Conservation (phyloP, 2,329 filamentous ascomycete species). For the Fusarium sulawesiense region DNA sequence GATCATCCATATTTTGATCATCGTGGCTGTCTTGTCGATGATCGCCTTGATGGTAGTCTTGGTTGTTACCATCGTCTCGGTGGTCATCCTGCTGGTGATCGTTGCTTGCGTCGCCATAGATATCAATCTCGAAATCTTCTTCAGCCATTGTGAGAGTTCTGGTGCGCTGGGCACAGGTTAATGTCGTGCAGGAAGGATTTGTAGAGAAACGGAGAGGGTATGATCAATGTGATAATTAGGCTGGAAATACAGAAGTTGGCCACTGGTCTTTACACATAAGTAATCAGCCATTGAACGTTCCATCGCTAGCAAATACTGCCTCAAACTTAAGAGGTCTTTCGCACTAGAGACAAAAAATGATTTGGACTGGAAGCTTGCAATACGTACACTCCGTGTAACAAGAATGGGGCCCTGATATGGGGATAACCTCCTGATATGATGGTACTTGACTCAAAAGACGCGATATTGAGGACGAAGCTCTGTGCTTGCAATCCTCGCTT, state of each 20-base stretch:
- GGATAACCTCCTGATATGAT: constrained; percentile 37
- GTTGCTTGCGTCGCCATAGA: constrained; percentile 71
- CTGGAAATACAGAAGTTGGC: constrained; percentile 45
- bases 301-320: constrained; percentile 26
- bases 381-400: constrained; percentile 66
- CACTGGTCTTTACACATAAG: constrained; percentile 40
- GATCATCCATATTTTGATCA: constrained; percentile 56
- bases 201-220: constrained; percentile 16
- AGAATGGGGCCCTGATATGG: constrained; percentile 31
- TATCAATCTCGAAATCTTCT: constrained; percentile 78
- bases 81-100: constrained; percentile 57
- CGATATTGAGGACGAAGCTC: constrained; percentile 71
- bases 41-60: constrained; percentile 44
- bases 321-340: constrained; percentile 21
- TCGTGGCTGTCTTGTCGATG: constrained; percentile 48
- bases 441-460: constrained; percentile 37
- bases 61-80: constrained; percentile 44
- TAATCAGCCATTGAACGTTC: constrained; percentile 44
- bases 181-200: constrained; percentile 24
- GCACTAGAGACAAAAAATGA: constrained; percentile 43
- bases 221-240: constrained; percentile 46
- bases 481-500: constrained; percentile 63
- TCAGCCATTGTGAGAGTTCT: constrained; percentile 67
- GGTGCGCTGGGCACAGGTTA: constrained; percentile 30
- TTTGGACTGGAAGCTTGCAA: constrained; percentile 57